A percentile compares a stretch with the other conserved stretches of the same genome.
phyloP scores from a whole-genome alignment of 1,284 basidiomycete species.

The Irpex rosettiformis region DNA sequence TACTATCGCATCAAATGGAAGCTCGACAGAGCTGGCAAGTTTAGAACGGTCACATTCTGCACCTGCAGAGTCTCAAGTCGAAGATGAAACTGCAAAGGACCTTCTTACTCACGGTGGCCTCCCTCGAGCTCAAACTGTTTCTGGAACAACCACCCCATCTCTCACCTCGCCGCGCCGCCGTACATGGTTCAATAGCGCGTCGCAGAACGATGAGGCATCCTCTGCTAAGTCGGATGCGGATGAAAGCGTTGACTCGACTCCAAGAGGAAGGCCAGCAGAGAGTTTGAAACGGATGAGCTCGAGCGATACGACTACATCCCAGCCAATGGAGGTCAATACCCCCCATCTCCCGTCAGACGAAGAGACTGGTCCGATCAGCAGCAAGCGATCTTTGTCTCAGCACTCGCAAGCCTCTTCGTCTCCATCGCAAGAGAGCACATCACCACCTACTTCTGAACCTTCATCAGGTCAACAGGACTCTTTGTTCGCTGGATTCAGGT shows the following conservation, averaged over 20 bases:
- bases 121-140: slow-evolving; percentile 18
- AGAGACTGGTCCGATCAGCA: neutral
- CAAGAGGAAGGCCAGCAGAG: slow-evolving; percentile 19
- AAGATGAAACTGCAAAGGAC: slow-evolving; percentile 4
- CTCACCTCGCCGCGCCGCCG: slow-evolving; percentile 20
- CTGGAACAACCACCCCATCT: slow-evolving; percentile 14
- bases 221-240: slow-evolving; percentile 25
- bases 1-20: slow-evolving; percentile 15
- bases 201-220: slow-evolving; percentile 24
- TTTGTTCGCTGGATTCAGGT: slow-evolving; percentile 17
- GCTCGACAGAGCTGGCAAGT: slow-evolving; percentile 18
- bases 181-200: slow-evolving; percentile 34
- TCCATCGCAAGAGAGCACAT: slow-evolving; percentile 16
- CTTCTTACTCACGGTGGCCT: slow-evolving; percentile 13
- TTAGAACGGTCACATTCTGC: slow-evolving; percentile 30
- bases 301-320: slow-evolving; percentile 10
- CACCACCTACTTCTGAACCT: slow-evolving; percentile 19
- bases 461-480: slow-evolving; percentile 22
- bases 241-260: neutral
- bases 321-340: neutral
- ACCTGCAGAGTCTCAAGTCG: slow-evolving; percentile 22
- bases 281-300: slow-evolving; percentile 17
- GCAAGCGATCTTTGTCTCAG: slow-evolving; percentile 23
- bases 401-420: slow-evolving; percentile 25
- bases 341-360: slow-evolving; percentile 3